Base-by-base conservation (phyloP, 495 filamentous ascomycete genomes). In the Aspergillus nanangensis region DNA sequence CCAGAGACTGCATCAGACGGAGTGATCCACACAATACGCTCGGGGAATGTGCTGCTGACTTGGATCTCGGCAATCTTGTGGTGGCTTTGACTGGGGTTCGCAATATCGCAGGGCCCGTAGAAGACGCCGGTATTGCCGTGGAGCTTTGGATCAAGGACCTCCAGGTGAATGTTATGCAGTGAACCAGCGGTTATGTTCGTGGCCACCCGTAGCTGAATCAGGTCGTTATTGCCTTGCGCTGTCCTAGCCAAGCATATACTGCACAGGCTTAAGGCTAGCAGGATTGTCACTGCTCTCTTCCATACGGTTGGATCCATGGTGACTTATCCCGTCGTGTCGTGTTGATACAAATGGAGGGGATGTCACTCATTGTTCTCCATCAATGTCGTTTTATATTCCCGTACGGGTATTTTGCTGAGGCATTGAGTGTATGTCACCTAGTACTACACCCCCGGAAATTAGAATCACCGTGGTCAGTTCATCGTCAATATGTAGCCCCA, bases 11-110 rank as follows among this genome's bases (percentile, higher is more conserved):
- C 50, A 43, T 67, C 58, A 10, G 43, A 34, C 10, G 64, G 62
- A 10, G 60, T 65, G 3, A 58, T 39, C 64, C 64, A 67, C 32
- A 65, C 64, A 19, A 67, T 49, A 15, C 64, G 53, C 23, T 57
- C 53, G 10, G 59, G 64, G n/a, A 48, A 52, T 11, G 55, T 53
- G 15, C 60, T 52, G 15, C 57, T 56, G 13, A 67, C 44, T 13
- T 51, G 54, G 8, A 59, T 29, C 19, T 22, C 58, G 19, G 53
- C 58, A 27, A 67, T 50, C 19, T 58, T 53, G 51, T 65, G 64
- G 41, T 67, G 57, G 5, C 52, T 20, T 10, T 60, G 32, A 1
- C 13, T 36, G 17, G 57, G 29, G 21, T 41, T 25, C 36, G 48
- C 20, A 14, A 53, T 56, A 4, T 41, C 33, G 38, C 64, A 67